phyloP scores from a whole-genome alignment of 179 eudicot genomes.

The Drosera spatulata region DNA sequence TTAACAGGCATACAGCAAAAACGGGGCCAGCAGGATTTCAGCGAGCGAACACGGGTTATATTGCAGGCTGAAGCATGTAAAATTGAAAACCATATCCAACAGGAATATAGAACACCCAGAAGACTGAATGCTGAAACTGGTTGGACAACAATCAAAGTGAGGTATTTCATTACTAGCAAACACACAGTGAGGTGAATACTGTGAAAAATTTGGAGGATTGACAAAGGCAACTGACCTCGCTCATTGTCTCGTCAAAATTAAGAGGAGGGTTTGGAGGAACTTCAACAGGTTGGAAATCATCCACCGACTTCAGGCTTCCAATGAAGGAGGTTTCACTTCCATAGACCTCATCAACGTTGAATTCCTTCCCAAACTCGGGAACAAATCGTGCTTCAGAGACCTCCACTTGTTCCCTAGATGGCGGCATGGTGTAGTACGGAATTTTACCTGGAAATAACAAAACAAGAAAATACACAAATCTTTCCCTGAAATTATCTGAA shows the following conservation, averaged over 20 bases:
- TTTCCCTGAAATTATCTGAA: no score
- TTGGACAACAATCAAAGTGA: no score
- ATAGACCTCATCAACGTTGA: conserved; percentile 78
- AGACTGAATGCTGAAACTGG: no score
- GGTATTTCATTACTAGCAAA: no score
- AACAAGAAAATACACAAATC: not conserved
- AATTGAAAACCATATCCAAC: no score
- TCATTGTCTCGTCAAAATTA: conserved; percentile 60
- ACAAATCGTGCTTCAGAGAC: conserved; percentile 60
- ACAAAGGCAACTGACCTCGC: conserved; percentile 42
- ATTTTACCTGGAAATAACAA: conserved; percentile 57
- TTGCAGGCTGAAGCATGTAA: no score
- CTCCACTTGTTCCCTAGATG: conserved; percentile 54
- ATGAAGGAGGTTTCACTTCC: conserved; percentile 67
- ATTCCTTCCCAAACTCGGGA: conserved; percentile 77
- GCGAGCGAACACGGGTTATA: no score
- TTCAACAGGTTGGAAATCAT: conserved; percentile 68
- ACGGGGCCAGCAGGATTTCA: no score
- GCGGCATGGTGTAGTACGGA: conserved; percentile 89
- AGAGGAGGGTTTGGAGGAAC: conserved; percentile 66
- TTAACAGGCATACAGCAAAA: no score
- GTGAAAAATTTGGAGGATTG: not conserved
- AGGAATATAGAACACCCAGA: no score
- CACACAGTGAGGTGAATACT: no score
- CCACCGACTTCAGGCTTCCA: conserved; percentile 75